Conservation (phyloP, 306 rosid species). For the Lotus japonicus region DNA sequence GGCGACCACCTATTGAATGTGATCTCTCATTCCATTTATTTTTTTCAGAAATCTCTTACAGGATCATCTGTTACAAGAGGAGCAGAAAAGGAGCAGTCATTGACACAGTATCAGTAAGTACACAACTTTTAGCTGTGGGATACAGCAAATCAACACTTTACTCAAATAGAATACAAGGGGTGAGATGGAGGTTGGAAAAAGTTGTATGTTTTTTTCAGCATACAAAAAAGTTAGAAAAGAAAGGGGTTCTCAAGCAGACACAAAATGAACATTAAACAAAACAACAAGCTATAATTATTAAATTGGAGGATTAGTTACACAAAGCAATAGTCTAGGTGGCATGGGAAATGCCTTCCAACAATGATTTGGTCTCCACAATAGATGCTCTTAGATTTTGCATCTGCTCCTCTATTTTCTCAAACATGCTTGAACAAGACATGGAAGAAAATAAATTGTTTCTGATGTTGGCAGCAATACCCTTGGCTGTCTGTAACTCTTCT, state of each 20-base stretch:
- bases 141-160: background rate
- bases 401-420: conserved; percentile 51
- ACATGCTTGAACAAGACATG: conserved; percentile 25
- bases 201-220: background rate
- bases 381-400: conserved; percentile 40
- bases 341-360: conserved; percentile 42
- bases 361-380: conserved; percentile 52
- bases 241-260: background rate
- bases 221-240: background rate
- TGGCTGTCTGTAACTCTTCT: conserved; percentile 39
- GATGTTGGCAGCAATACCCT: conserved; percentile 40
- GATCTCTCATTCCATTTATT: no score
- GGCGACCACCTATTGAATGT: no score
- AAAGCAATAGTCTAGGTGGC: conserved; percentile 27
- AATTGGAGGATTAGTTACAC: conserved; percentile 4
- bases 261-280: background rate
- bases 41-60: no score
- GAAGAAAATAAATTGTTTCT: conserved; percentile 35
- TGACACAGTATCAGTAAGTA: background rate
- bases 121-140: background rate
- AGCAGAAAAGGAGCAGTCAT: no score
- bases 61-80: no score
- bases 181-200: background rate
- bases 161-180: background rate
- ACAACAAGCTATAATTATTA: conserved; percentile 15